These are phyloP conservation scores for Chlamydomonas sp. DNA, from an alignment of 139 green algal genomes.

Conservation along the genomic window DNA sequence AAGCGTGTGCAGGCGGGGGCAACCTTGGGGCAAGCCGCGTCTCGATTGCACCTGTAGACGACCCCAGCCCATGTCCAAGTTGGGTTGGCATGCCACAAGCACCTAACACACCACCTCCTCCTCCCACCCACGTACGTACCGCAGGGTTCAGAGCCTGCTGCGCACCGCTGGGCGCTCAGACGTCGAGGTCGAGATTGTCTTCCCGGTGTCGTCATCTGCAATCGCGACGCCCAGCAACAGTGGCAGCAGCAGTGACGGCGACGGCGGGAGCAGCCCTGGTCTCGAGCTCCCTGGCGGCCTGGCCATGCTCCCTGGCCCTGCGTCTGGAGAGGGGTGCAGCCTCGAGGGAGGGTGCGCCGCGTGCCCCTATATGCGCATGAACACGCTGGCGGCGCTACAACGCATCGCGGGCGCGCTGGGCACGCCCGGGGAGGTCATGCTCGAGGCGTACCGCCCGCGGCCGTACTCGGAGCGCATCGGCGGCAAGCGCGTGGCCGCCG, in stretches of 20 bases:
- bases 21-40: no score
- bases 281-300: constrained; percentile 56
- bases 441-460: constrained; percentile 59
- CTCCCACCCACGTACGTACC: no score
- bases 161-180: constrained; percentile 33
- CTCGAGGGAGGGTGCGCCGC: constrained; percentile 87
- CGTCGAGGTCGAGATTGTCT: constrained; percentile 93
- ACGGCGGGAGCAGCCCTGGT: background rate
- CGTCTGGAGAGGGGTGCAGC: constrained; percentile 84
- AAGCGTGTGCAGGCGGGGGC: no score
- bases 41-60: no score
- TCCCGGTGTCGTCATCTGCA: constrained; percentile 72
- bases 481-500: constrained; percentile 59
- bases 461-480: constrained; percentile 61
- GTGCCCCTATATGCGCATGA: constrained; percentile 99
- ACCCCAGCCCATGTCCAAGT: no score
- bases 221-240: constrained; percentile 9
- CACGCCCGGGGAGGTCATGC: constrained; percentile 49
- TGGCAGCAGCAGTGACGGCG: background rate
- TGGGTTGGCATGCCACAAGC: no score
- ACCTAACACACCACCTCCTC: no score
- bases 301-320: constrained; percentile 54
- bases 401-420: constrained; percentile 31
- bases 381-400: constrained; percentile 59
- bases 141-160: constrained; percentile 64